Evolutionary conservation across 2,329 filamentous ascomycete species (phyloP).

Genomic region (Ophiostoma tasmaniense): DNA sequence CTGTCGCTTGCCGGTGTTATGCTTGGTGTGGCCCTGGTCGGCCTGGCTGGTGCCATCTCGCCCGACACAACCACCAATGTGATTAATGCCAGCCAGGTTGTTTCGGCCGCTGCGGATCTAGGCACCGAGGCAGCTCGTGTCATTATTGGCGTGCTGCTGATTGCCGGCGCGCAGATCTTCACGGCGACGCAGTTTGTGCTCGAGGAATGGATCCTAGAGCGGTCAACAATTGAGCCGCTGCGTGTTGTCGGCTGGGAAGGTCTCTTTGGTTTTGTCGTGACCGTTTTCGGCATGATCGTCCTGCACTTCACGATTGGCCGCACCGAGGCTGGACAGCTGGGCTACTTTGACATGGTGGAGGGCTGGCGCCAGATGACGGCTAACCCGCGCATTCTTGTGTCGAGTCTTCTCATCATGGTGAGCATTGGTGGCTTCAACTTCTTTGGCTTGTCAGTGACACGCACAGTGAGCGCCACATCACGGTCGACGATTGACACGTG

Average conservation of each 20-base stretch:
- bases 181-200: conserved; percentile 93
- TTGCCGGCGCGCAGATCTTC: conserved; percentile 92
- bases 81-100: conserved; percentile 19
- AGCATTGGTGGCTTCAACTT: conserved; percentile 99
- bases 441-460: conserved; percentile 90
- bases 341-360: conserved; percentile 85
- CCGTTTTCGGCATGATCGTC: conserved; percentile 67
- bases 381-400: conserved; percentile 61
- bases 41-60: conserved; percentile 76
- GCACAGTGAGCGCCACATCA: conserved; percentile 81
- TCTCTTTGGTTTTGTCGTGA: conserved; percentile 77
- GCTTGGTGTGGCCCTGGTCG: conserved; percentile 78
- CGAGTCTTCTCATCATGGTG: conserved; percentile 88
- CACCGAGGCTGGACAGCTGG: conserved; percentile 63
- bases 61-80: conserved; percentile 48
- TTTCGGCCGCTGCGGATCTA: conserved; percentile 28
- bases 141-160: conserved; percentile 76
- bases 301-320: conserved; percentile 69
- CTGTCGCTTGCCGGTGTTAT: conserved; percentile 79
- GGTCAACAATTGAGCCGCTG: conserved; percentile 62
- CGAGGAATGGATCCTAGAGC: conserved; percentile 81
- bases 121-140: conserved; percentile 51
- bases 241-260: conserved; percentile 95
- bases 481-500: conserved; percentile 96
- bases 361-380: conserved; percentile 73